These are phyloP conservation scores for Trichophaea hybrida DNA, from an alignment of 2,329 filamentous ascomycete species.

Conservation along the genomic window DNA sequence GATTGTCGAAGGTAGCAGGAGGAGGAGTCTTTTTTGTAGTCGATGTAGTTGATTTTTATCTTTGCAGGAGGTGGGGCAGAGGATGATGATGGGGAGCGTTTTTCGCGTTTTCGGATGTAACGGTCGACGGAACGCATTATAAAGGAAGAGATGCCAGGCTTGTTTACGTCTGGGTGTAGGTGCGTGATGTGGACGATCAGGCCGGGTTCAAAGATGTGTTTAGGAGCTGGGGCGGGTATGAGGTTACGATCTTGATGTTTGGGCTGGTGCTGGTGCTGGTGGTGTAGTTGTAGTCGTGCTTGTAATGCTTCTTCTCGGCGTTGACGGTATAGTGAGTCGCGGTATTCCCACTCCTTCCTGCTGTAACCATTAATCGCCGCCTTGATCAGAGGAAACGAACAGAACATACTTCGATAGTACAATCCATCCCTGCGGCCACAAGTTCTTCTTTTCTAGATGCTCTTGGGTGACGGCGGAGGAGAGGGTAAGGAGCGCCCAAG, in stretches of 20 bases:
- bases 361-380: too few species aligned
- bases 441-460: constrained; percentile 8
- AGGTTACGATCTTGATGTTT: too few species aligned
- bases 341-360: constrained; percentile 19
- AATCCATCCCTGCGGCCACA: constrained; percentile 25
- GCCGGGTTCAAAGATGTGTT: constrained; percentile 4
- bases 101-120: constrained; percentile 13
- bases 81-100: background rate
- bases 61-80: background rate
- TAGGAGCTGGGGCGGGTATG: background rate
- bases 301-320: constrained; percentile 7
- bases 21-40: constrained; percentile 18
- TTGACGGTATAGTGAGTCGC: constrained; percentile 21
- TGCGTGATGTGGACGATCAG: constrained; percentile 23
- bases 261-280: too few species aligned
- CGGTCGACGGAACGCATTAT: constrained; percentile 15
- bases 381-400: too few species aligned
- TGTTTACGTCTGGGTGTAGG: constrained; percentile 17
- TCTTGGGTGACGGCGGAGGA: constrained; percentile 15
- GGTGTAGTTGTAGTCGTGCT: background rate
- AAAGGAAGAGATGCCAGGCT: constrained; percentile 18
- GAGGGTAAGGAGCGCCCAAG: constrained; percentile 23
- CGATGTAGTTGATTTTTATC: constrained; percentile 19
- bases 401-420: constrained; percentile 18
- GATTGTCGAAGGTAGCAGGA: constrained; percentile 16